These are phyloP conservation scores for Daldinia grandis DNA, from an alignment of 495 filamentous ascomycete species.

Conservation along the genomic window DNA sequence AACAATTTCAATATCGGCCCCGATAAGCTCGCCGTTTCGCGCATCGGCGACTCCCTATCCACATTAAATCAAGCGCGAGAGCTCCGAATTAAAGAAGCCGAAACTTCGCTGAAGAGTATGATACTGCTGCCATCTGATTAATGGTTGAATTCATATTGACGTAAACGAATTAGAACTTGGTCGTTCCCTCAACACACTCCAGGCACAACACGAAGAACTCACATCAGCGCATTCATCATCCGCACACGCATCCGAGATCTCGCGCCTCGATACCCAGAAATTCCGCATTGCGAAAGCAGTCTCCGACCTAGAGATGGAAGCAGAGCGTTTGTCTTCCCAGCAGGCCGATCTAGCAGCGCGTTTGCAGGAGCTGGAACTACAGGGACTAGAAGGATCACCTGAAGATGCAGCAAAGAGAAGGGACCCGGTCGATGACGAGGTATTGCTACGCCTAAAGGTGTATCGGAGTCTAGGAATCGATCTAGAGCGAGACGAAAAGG, in stretches of 20 bases:
- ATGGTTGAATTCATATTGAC: conserved; percentile 7
- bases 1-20: conserved; percentile 92
- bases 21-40: conserved; percentile 84
- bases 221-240: conserved; percentile 73
- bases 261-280: conserved; percentile 89
- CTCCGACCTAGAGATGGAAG: conserved; percentile 88
- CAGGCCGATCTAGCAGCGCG: conserved; percentile 76
- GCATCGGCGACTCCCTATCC: conserved; percentile 83
- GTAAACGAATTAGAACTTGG: conserved; percentile 62
- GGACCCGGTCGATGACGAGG: conserved; percentile 59
- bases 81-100: conserved; percentile 75
- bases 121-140: background rate
- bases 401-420: conserved; percentile 43
- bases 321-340: conserved; percentile 84
- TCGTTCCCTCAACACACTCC: conserved; percentile 73
- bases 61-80: conserved; percentile 81
- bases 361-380: conserved; percentile 82
- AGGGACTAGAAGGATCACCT: conserved; percentile 72
- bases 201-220: conserved; percentile 74
- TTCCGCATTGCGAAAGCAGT: conserved; percentile 91
- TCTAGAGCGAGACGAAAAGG: conserved; percentile 76
- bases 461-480: conserved; percentile 92
- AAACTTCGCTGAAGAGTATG: conserved; percentile 70
- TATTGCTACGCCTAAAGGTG: conserved; percentile 81
- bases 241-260: conserved; percentile 80